Conservation (phyloP, 2,329 filamentous ascomycete genomes). For the Helminthosporium solani region DNA sequence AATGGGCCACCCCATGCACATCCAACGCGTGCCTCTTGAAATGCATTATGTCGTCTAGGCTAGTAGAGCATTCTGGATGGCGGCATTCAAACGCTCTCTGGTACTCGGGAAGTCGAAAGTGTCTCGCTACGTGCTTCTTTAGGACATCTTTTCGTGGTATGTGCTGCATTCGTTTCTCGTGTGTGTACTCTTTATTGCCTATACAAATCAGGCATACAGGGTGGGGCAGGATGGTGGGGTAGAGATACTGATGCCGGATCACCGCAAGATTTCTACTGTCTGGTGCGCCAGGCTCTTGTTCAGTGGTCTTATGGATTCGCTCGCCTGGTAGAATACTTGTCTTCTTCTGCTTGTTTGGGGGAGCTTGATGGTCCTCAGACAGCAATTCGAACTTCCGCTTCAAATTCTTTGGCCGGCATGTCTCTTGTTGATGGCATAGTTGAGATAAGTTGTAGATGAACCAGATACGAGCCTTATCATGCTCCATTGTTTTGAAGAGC, state of each 20-base stretch:
- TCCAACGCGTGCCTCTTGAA: slow-evolving; percentile 20
- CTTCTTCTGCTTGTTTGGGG: no score
- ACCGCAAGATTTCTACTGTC: not conserved
- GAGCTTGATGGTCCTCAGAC: no score
- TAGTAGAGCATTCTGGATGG: slow-evolving; percentile 12
- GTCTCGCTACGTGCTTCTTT: slow-evolving; percentile 13
- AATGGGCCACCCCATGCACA: slow-evolving; percentile 14
- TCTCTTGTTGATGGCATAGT: slow-evolving; percentile 9
- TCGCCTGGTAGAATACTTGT: no score
- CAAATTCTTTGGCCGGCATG: slow-evolving; percentile 2
- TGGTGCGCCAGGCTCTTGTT: slow-evolving; percentile 3
- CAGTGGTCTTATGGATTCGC: no score
- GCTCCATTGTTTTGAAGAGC: slow-evolving; percentile 10
- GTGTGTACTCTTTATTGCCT: slow-evolving; percentile 12
- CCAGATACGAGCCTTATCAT: slow-evolving; percentile 5
- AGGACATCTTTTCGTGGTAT: slow-evolving; percentile 16
- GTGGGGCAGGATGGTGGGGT: slow-evolving; percentile 6
- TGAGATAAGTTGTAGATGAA: slow-evolving; percentile 6
- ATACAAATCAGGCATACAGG: slow-evolving; percentile 19
- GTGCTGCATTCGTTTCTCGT: slow-evolving; percentile 12
- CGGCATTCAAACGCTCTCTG: slow-evolving; percentile 14
- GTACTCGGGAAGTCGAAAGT: slow-evolving; percentile 14
- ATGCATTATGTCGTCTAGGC: slow-evolving; percentile 11
- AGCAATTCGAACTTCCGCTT: slow-evolving; percentile 11
- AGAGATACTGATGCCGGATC: no score